phyloP scores from a whole-genome alignment of 139 green algal genomes.

The Chlorella sp. region DNA sequence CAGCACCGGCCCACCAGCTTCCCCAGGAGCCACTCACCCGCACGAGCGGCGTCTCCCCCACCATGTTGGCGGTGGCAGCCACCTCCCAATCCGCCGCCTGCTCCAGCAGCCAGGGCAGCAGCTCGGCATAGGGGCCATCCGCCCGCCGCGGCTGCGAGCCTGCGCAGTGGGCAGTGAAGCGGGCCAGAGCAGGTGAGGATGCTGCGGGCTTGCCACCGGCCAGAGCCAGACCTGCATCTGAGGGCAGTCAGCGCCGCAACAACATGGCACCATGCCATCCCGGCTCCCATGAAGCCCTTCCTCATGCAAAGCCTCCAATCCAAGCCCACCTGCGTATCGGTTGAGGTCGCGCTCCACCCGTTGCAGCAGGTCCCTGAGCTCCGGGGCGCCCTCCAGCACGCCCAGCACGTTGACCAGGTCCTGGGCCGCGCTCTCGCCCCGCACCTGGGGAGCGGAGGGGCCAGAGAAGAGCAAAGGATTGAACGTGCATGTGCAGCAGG shows the following conservation, averaged over 20 bases:
- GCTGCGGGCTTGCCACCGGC: too few relatives aligned
- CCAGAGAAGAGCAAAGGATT: background rate
- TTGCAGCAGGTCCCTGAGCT: conserved; percentile 53
- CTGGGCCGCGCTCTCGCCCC: conserved; percentile 36
- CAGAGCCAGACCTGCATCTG: too few relatives aligned
- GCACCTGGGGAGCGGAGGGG: background rate
- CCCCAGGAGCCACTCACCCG: conserved; percentile 6
- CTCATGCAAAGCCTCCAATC: too few relatives aligned
- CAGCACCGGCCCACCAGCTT: background rate
- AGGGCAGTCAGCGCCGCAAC: too few relatives aligned
- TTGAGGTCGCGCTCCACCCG: conserved; percentile 63
- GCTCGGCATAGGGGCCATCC: conserved; percentile 62
- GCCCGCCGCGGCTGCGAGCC: conserved; percentile 38
- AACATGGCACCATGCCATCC: background rate
- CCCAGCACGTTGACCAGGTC: conserved; percentile 49
- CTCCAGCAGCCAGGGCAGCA: conserved; percentile 72
- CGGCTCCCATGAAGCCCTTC: background rate
- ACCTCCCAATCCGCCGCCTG: conserved; percentile 74
- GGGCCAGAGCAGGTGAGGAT: too few relatives aligned
- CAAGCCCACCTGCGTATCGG: conserved; percentile 33
- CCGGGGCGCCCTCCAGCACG: conserved; percentile 46
- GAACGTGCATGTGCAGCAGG: background rate
- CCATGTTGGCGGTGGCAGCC: conserved; percentile 51
- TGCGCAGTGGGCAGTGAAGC: background rate
- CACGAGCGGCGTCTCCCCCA: conserved; percentile 28